A percentile compares a stretch with the other conserved stretches of the same genome.
Evolutionary conservation across 352 stramenopile genomes (phyloP).

Genomic region (Globisporangium cylindrosporum): DNA sequence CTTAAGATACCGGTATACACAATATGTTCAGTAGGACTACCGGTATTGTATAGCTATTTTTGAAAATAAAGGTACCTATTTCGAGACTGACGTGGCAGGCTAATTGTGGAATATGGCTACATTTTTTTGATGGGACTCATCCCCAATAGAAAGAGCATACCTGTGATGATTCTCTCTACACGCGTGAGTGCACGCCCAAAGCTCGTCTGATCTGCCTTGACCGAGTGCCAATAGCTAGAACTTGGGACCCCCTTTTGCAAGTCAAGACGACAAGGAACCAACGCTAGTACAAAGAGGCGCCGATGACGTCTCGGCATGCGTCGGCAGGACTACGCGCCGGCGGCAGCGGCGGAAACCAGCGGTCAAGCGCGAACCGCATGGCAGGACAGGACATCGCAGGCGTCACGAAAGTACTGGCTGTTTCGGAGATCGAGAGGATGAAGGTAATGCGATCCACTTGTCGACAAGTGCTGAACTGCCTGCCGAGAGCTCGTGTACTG

Average conservation of each 20-base stretch:
- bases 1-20: neutral
- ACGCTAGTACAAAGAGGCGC: no score
- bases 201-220: neutral
- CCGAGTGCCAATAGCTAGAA: no score
- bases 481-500: no score
- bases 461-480: no score
- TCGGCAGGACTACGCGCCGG: slow-evolving; percentile 5
- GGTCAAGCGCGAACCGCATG: slow-evolving; percentile 41
- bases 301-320: slow-evolving; percentile 7
- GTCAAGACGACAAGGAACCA: neutral
- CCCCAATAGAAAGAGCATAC: neutral
- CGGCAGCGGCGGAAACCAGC: slow-evolving; percentile 11
- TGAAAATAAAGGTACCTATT: neutral
- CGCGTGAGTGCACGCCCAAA: no score
- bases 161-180: no score
- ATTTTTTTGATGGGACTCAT: neutral
- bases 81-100: neutral
- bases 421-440: slow-evolving; percentile 42
- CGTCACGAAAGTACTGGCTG: slow-evolving; percentile 32
- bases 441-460: slow-evolving; percentile 25
- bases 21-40: neutral
- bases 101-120: neutral
- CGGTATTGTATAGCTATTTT: slow-evolving; percentile 2
- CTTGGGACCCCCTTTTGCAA: no score
- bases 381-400: slow-evolving; percentile 62